Percentiles rank a stretch among this genome's conserved stretches.
These are phyloP conservation scores for Blastobotrys terrestris DNA, from an alignment of 805 yeast genomes.

Conservation along the genomic window DNA sequence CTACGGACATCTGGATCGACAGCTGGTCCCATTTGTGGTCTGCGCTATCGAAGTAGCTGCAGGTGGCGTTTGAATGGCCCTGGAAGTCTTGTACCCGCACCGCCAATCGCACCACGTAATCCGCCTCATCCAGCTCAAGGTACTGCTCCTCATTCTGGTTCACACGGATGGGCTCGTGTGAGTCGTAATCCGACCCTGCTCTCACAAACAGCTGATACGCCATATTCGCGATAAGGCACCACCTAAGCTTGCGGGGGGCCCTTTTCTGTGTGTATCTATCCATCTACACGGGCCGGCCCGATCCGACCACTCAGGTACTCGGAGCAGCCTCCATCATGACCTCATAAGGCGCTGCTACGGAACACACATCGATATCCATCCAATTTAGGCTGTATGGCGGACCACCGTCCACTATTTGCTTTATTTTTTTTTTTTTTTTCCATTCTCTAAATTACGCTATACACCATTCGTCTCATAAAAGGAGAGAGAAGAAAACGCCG, in stretches of 20 bases:
- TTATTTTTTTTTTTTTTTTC: too few species aligned
- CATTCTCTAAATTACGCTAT: too few species aligned
- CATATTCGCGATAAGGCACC: constrained; percentile 1
- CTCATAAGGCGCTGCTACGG: not conserved
- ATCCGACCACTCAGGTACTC: not conserved
- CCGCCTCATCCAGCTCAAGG: constrained; percentile 22
- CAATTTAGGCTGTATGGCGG: not conserved
- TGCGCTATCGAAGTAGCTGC: constrained; percentile 24
- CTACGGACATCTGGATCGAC: constrained; percentile 37
- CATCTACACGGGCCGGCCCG: not conserved
- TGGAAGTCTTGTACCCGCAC: constrained; percentile 44
- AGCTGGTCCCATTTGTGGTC: constrained; percentile 25
- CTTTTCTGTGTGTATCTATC: not conserved
- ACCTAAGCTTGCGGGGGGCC: too few species aligned
- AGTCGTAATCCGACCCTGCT: constrained; percentile 17
- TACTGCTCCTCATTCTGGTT: constrained; percentile 39
- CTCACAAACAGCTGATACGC: constrained; percentile 14
- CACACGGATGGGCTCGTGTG: constrained; percentile 22
- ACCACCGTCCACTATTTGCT: too few species aligned
- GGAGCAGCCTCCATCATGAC: too few species aligned
- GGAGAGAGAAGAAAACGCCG: too few species aligned
- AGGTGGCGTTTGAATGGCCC: constrained; percentile 29
- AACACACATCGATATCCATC: too few species aligned
- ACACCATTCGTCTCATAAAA: too few species aligned
- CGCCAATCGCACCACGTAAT: constrained; percentile 24